Evolutionary conservation across 2,329 filamentous ascomycete genomes (phyloP).

Genomic region (Fusarium guadeloupense): DNA sequence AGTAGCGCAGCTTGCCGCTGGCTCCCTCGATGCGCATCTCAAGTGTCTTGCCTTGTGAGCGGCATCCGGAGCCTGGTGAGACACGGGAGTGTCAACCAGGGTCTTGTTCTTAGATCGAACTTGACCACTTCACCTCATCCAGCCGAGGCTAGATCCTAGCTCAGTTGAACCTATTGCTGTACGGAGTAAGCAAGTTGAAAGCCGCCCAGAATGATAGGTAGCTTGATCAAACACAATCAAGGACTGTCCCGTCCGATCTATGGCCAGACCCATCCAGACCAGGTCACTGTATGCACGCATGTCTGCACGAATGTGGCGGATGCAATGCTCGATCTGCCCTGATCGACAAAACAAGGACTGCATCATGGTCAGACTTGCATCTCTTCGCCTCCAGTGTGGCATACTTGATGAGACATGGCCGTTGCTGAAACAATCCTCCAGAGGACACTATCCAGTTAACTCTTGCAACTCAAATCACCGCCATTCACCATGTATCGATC

Average conservation of each 20-base stretch:
- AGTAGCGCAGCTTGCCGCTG: not conserved
- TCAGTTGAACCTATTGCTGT: not conserved
- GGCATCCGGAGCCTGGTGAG: slow-evolving; percentile 38
- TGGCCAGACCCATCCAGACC: not conserved
- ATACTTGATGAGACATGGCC: not conserved
- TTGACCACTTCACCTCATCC: slow-evolving; percentile 3
- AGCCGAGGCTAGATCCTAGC: slow-evolving; percentile 7
- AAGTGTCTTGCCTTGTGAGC: slow-evolving; percentile 40
- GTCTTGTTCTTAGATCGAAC: slow-evolving; percentile 35
- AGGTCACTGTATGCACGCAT: not conserved
- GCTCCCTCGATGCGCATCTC: not conserved
- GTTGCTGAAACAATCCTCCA: not conserved
- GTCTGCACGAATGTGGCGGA: slow-evolving; percentile 18
- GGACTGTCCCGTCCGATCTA: slow-evolving; percentile 8
- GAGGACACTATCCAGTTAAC: not conserved
- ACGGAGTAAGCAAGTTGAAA: slow-evolving; percentile 1
- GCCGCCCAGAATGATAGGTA: slow-evolving; percentile 1
- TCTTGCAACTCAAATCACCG: not conserved
- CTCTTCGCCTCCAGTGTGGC: slow-evolving; percentile 13
- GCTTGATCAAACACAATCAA: not conserved
- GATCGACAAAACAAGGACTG: slow-evolving; percentile 29
- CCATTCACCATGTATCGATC: slow-evolving; percentile 15
- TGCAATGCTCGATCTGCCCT: slow-evolving; percentile 24
- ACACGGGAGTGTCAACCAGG: slow-evolving; percentile 46
- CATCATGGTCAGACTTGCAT: slow-evolving; percentile 27